Percentiles rank a stretch among this genome's conserved stretches.
Evolutionary conservation across 768 basidiomycete genomes (phyloP).

Genomic region (Leucogyrophana mollusca): DNA sequence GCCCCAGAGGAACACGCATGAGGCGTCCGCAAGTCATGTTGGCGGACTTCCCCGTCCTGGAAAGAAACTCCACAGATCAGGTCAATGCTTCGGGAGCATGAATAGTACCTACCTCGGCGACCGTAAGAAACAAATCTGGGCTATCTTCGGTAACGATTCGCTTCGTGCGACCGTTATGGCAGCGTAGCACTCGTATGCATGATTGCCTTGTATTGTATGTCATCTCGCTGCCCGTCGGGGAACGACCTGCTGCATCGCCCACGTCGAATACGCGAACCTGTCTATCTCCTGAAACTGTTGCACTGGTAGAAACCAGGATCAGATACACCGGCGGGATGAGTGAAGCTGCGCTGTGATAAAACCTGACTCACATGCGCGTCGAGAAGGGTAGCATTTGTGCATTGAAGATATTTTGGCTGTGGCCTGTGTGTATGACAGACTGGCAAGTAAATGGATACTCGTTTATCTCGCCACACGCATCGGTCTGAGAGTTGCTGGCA

Average conservation of each 20-base stretch:
- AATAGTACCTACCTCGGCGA: slow-evolving; percentile 62
- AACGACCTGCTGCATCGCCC: slow-evolving; percentile 38
- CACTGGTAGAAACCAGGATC: slow-evolving; percentile 37
- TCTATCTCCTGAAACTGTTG: slow-evolving; percentile 70
- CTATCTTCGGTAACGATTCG: slow-evolving; percentile 78
- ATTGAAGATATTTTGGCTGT: slow-evolving; percentile 84
- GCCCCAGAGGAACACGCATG: slow-evolving; percentile 55
- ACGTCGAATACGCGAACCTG: slow-evolving; percentile 81
- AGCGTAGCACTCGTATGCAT: slow-evolving; percentile 56
- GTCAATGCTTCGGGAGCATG: slow-evolving; percentile 6
- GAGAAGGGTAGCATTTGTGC: slow-evolving; percentile 77
- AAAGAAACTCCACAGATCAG: slow-evolving; percentile 19
- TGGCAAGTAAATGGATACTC: slow-evolving; percentile 67
- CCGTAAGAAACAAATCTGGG: slow-evolving; percentile 72
- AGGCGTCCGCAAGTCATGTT: slow-evolving; percentile 76
- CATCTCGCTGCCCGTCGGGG: slow-evolving; percentile 41
- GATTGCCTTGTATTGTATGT: slow-evolving; percentile 46
- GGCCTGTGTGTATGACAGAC: slow-evolving; percentile 75
- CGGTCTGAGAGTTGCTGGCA: too few species aligned
- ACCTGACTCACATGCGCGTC: slow-evolving; percentile 63
- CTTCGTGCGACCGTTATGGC: slow-evolving; percentile 75
- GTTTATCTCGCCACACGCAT: slow-evolving; percentile 27
- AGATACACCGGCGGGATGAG: slow-evolving; percentile 6
- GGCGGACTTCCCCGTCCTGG: slow-evolving; percentile 84
- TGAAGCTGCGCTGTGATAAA: slow-evolving; percentile 8